Conservation (phyloP, 2,329 filamentous ascomycete genomes). For the Nothomitra cinnamomea region DNA sequence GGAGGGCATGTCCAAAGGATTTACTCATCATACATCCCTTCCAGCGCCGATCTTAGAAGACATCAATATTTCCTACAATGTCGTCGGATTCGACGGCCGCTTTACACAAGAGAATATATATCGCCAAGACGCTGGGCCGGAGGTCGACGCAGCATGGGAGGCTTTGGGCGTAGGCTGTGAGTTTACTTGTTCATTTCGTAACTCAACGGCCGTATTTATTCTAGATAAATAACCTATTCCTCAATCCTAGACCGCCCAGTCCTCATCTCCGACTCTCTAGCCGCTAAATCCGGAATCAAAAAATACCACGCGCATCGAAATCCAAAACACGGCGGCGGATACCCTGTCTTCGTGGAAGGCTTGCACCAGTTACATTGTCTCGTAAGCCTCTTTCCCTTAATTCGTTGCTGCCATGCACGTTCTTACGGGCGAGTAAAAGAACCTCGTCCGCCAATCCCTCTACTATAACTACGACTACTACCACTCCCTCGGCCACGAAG, state of each 20-base stretch:
- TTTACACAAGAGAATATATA: slow-evolving; percentile 38
- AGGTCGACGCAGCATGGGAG: slow-evolving; percentile 41
- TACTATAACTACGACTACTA: slow-evolving; percentile 46
- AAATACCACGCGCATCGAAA: too few species aligned
- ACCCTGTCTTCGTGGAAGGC: slow-evolving; percentile 38
- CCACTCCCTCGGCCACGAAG: slow-evolving; percentile 28
- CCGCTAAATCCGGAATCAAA: slow-evolving; percentile 34
- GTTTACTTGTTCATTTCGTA: slow-evolving; percentile 10
- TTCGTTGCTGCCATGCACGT: too few species aligned
- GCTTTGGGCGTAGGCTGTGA: slow-evolving; percentile 33
- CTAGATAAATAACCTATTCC: too few species aligned
- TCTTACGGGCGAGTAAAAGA: slow-evolving; percentile 24
- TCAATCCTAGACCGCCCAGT: too few species aligned
- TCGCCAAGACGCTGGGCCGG: slow-evolving; percentile 20
- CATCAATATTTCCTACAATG: slow-evolving; percentile 25
- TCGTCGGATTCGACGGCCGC: slow-evolving; percentile 35
- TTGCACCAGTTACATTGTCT: slow-evolving; percentile 42
- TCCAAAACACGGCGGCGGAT: slow-evolving; percentile 41
- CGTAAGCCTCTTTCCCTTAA: slow-evolving; percentile 22
- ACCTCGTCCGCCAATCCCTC: slow-evolving; percentile 39
- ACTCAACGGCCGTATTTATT: too few species aligned
- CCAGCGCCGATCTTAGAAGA: slow-evolving; percentile 22
- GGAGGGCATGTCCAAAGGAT: too few species aligned
- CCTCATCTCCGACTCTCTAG: slow-evolving; percentile 30
- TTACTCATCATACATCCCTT: neutral